Percentiles rank a stretch among this genome's conserved stretches.
These are phyloP conservation scores for Trichoderma guizhouense DNA, from an alignment of 2,329 filamentous ascomycete species.

Conservation along the genomic window DNA sequence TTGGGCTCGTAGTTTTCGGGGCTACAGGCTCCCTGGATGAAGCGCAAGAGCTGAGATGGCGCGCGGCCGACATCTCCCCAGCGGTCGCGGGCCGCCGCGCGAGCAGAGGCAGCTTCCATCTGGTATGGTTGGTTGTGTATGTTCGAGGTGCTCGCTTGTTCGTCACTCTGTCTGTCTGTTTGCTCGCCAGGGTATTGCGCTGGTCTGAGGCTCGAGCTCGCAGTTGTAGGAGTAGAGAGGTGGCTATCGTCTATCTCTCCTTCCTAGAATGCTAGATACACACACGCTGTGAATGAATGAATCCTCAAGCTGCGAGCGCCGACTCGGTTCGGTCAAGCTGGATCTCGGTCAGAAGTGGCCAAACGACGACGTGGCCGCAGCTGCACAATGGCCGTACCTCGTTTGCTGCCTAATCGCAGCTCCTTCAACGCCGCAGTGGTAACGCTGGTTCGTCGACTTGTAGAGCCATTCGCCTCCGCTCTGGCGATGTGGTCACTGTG, in stretches of 20 bases:
- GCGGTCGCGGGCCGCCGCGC: conserved; percentile 91
- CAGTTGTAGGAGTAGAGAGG: not conserved
- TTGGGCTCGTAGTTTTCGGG: conserved; percentile 98
- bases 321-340: not conserved
- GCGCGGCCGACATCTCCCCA: conserved; percentile 79
- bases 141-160: not conserved
- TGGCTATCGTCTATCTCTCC: not conserved
- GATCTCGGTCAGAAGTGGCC: conserved; percentile 3
- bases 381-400: not conserved
- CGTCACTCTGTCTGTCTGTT: not conserved
- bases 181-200: not conserved
- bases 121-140: conserved; percentile 10
- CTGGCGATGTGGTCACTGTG: conserved; percentile 17
- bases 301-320: not conserved
- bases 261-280: not conserved
- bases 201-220: not conserved
- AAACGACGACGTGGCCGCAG: not conserved
- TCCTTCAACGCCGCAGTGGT: conserved; percentile 14
- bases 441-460: not conserved
- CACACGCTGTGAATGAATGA: not conserved
- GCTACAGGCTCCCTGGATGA: conserved; percentile 93
- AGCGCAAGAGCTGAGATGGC: conserved; percentile 86
- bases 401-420: not conserved
- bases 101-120: conserved; percentile 94
- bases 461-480: conserved; percentile 13